A percentile compares a stretch with the other conserved stretches of the same genome.
phyloP scores from a whole-genome alignment of 129 eudicot genomes.

The Solidago caesia region DNA sequence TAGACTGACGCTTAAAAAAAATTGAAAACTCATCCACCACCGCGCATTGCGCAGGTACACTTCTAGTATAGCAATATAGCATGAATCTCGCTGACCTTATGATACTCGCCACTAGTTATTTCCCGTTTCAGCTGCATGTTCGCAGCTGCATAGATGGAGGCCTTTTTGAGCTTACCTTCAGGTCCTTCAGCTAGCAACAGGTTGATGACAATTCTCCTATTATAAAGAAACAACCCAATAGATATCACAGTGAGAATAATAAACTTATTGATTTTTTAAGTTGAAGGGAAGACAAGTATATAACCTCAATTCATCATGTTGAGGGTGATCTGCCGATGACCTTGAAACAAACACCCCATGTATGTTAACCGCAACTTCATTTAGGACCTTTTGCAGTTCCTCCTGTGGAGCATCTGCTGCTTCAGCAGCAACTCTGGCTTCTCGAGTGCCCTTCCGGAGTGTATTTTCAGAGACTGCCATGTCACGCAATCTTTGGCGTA shows the following conservation, averaged over 20 bases:
- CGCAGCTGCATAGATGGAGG: conserved; percentile 70
- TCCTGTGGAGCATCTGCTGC: conserved; percentile 63
- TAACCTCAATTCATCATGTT: conserved; percentile 68
- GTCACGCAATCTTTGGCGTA: conserved; percentile 62
- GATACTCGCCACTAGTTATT: conserved; percentile 42
- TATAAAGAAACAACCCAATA: not conserved
- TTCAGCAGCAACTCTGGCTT: conserved; percentile 51
- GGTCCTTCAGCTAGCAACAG: conserved; percentile 70
- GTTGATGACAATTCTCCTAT: conserved; percentile 73
- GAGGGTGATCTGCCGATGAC: conserved; percentile 67
- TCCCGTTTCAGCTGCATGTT: conserved; percentile 54
- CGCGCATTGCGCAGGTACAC: too few relatives aligned
- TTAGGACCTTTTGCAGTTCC: conserved; percentile 52
- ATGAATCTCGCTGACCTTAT: conserved; percentile 49
- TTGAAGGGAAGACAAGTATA: conserved; percentile 3
- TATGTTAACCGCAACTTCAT: conserved; percentile 62
- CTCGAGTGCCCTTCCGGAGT: conserved; percentile 42
- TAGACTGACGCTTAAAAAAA: not conserved
- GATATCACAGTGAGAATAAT: not conserved
- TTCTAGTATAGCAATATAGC: not conserved
- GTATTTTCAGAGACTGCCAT: conserved; percentile 48
- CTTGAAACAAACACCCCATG: conserved; percentile 67
- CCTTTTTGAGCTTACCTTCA: conserved; percentile 74
- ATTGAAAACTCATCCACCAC: not conserved
- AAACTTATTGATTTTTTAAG: conserved; percentile 4